These are phyloP conservation scores for Fusarium marasasianum DNA, from an alignment of 2,329 filamentous ascomycete species.

Conservation along the genomic window DNA sequence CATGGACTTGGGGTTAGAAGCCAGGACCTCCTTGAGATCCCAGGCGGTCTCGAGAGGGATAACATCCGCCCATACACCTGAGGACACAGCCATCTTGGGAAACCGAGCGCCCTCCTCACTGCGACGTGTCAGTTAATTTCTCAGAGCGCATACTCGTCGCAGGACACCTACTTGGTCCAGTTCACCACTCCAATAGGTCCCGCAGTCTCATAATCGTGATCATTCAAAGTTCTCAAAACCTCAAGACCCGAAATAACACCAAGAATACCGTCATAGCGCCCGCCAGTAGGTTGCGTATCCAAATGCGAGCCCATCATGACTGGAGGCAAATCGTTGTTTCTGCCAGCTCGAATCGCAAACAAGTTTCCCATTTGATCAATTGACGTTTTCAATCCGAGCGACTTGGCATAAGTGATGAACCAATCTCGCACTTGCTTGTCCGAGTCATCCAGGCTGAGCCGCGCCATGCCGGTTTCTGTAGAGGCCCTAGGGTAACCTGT, in stretches of 20 bases:
- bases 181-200: background rate
- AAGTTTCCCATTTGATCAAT: constrained; percentile 5
- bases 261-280: background rate
- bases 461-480: constrained; percentile 7
- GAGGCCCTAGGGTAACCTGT: background rate
- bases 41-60: background rate
- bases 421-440: constrained; percentile 12
- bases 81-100: constrained; percentile 5
- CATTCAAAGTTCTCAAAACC: background rate
- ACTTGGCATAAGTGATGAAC: constrained; percentile 9
- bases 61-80: background rate
- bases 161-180: background rate
- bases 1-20: background rate
- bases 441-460: background rate
- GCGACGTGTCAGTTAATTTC: rapidly evolving
- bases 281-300: constrained; percentile 1
- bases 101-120: constrained; percentile 7
- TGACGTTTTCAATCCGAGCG: background rate
- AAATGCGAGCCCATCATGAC: constrained; percentile 9
- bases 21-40: background rate
- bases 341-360: background rate
- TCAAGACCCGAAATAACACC: background rate
- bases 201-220: background rate
- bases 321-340: background rate
- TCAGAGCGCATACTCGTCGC: rapidly evolving